Conservation (phyloP, 495 filamentous ascomycete genomes). For the Trichoderma asperelloides region DNA sequence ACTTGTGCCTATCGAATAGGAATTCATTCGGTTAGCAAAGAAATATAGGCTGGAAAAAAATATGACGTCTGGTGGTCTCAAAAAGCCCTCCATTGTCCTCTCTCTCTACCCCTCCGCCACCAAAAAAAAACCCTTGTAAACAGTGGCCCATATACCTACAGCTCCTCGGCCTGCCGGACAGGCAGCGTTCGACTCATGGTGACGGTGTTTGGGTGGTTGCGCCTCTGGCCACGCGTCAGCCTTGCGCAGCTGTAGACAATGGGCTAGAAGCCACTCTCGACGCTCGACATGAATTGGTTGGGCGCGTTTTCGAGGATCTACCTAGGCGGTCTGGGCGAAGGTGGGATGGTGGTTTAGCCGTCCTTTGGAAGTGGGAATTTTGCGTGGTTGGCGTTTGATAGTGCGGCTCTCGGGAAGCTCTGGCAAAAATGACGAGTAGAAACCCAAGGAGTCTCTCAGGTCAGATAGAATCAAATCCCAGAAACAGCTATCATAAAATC, state of each 20-base stretch:
- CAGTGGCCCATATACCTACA: slow-evolving; percentile 7
- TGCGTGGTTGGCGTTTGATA: background rate
- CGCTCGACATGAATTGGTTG: slow-evolving; percentile 8
- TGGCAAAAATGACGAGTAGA: background rate
- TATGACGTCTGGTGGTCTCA: background rate
- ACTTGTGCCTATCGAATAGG: slow-evolving; percentile 61
- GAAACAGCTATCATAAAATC: background rate
- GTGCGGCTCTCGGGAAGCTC: background rate
- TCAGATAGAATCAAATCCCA: background rate
- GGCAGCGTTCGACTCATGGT: slow-evolving; percentile 5
- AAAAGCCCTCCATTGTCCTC: background rate
- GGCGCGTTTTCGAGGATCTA: slow-evolving; percentile 1
- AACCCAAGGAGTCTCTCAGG: background rate
- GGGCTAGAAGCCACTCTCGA: slow-evolving; percentile 6
- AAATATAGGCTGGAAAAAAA: background rate
- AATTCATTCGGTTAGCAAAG: background rate
- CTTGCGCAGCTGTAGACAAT: slow-evolving; percentile 7
- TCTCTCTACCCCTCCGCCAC: background rate
- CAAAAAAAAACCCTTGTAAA: background rate
- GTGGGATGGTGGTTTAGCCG: slow-evolving; percentile 5
- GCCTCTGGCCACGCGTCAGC: slow-evolving; percentile 8
- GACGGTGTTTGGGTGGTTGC: slow-evolving; percentile 5
- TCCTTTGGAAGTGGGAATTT: background rate
- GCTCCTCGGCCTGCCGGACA: slow-evolving; percentile 6
- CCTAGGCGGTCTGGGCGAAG: slow-evolving; percentile 3